Percentiles rank a stretch among this genome's conserved stretches.
Conservation (phyloP, 495 filamentous ascomycete species). For the Aspergillus nanangensis region DNA sequence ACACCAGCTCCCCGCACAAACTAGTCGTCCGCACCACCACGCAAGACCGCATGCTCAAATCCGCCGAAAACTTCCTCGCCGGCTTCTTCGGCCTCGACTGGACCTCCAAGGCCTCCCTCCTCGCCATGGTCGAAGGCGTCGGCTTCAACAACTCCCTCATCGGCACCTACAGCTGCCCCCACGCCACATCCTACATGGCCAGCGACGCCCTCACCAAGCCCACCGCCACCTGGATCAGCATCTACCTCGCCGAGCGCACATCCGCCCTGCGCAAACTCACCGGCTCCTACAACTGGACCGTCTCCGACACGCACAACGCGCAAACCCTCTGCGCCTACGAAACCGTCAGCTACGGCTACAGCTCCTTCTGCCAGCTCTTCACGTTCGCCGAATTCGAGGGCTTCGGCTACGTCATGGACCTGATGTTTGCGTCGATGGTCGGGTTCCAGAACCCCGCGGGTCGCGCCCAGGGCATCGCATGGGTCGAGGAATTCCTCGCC, state of each 20-base stretch:
- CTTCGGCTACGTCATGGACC: constrained; percentile 49
- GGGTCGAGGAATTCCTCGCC: constrained; percentile 57
- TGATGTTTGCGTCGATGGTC: constrained; percentile 50
- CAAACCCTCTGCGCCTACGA: constrained; percentile 56
- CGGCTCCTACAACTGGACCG: constrained; percentile 44
- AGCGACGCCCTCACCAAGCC: constrained; percentile 4
- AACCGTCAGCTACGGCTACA: constrained; percentile 56
- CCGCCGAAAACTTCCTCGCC: constrained; percentile 43
- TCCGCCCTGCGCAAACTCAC: constrained; percentile 39
- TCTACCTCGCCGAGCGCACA: constrained; percentile 46
- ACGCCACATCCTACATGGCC: constrained; percentile 19
- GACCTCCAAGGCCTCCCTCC: constrained; percentile 48
- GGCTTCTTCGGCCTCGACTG: constrained; percentile 59
- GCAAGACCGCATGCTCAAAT: constrained; percentile 46
- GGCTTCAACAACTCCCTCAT: constrained; percentile 17
- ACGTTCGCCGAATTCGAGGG: constrained; percentile 47
- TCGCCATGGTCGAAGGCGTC: constrained; percentile 40
- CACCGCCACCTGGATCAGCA: constrained; percentile 28
- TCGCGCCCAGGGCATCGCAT: constrained; percentile 55
- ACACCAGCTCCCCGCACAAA: constrained; percentile 46
- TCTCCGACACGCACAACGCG: constrained; percentile 47
- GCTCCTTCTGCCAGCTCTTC: constrained; percentile 46
- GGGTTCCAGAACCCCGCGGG: constrained; percentile 52
- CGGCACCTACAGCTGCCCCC: constrained; percentile 30
- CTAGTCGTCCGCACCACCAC: constrained; percentile 59